Evolutionary conservation across 768 basidiomycete species (phyloP), one percentile per base, ranked within the genome.

Genomic region (Nidularia pulvinata): DNA sequence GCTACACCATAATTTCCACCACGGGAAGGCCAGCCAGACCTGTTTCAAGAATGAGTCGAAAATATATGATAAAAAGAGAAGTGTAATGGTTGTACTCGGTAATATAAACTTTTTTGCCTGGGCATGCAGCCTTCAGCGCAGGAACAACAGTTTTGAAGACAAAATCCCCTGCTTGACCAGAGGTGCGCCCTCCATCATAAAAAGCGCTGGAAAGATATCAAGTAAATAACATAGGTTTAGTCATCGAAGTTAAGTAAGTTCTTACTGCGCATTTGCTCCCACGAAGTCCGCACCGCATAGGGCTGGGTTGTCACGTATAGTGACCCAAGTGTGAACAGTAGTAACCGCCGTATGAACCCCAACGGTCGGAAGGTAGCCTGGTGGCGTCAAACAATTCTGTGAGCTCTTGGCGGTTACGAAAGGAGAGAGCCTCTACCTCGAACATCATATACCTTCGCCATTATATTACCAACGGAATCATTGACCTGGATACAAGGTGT

Each of bases 1-100:
- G 71, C 74, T 0, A 46, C 61, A 19, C 70, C 68, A 37, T 59
- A 56, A 7, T 49, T 54, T 5, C 52, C 46, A 5, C 75, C 75
- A 25, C 73, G 64, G 7, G 75, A 75, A 7, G 74, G 71, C 74
- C 73, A 77, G 33, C 74, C 75, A 30, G 72, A 65, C 60, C 72
- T 73, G 43, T 34, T 7, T 32, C 14, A 9, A 47, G 14, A 47
- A 11, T 7, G 2, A 14, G 19, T n/a, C 22, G 9, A 46, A 46
- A 10, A 46, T 61, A 55, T 56, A 7, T 19, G 10, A 25, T 11
- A 46, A 46, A 46, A 10, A 46, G 45, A 11, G 9, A 9, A 22
- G 11, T 19, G 7, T 9, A n/a, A 22, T 11, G 22, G 30, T 53
- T 64, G 11, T 54, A 73, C 72, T 76, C 74, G 2, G 72, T 67